phyloP scores from a whole-genome alignment of 2,329 filamentous ascomycete genomes.

The Epichloe hybrida region DNA sequence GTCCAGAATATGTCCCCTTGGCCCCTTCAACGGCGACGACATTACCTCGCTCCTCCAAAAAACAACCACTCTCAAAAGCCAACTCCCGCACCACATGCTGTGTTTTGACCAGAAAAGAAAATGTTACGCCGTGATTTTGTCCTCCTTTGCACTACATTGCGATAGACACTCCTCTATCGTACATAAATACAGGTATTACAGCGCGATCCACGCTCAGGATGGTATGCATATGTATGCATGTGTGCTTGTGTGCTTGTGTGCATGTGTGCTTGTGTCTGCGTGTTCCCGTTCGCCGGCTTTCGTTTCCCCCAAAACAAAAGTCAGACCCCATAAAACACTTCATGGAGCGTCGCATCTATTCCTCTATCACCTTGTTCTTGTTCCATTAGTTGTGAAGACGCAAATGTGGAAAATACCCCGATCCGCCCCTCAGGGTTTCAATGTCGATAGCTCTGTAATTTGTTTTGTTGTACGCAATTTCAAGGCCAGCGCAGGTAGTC shows the following conservation, averaged over 20 bases:
- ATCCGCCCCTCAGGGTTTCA: neutral
- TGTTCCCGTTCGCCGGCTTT: slow-evolving; percentile 1
- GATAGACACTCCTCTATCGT: slow-evolving; percentile 18
- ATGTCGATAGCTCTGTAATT: neutral
- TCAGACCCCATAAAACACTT: neutral
- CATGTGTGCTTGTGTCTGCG: neutral
- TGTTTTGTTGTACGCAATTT: neutral
- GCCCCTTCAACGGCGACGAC: neutral
- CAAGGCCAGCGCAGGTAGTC: neutral
- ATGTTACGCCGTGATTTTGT: slow-evolving; percentile 10
- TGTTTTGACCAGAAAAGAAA: slow-evolving; percentile 1
- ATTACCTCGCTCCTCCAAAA: neutral
- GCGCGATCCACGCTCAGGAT: slow-evolving; percentile 8
- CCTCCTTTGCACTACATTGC: slow-evolving; percentile 9
- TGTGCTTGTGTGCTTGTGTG: neutral
- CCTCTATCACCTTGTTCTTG: neutral
- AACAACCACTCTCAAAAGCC: slow-evolving; percentile 1
- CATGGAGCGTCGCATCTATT: slow-evolving; percentile 7
- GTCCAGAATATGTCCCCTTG: neutral
- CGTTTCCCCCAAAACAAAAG: slow-evolving; percentile 15
- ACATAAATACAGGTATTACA: slow-evolving; percentile 26
- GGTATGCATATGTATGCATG: neutral
- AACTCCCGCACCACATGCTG: slow-evolving; percentile 7
- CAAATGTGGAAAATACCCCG: neutral
- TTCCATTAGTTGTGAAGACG: neutral